Evolutionary conservation across 2,329 filamentous ascomycete species (phyloP).

Genomic region (Diaporthe destruens): DNA sequence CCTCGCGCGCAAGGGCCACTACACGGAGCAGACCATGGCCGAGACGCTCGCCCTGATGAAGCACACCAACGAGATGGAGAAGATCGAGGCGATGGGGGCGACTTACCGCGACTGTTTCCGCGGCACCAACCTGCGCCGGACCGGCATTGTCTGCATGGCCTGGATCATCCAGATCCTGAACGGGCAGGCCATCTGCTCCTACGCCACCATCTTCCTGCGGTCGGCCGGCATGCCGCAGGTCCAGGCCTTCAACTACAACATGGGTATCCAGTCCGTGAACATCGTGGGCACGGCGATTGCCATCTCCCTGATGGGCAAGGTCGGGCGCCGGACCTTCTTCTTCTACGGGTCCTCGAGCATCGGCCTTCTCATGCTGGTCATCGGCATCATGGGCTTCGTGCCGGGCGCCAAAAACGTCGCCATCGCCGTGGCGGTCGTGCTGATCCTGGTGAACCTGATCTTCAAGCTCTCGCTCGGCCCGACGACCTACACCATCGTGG

Average conservation of each 20-base stretch:
- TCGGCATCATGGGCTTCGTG: conserved; percentile 20
- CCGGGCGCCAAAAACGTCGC: conserved; percentile 44
- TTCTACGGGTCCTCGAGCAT: conserved; percentile 56
- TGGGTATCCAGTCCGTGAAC: conserved; percentile 64
- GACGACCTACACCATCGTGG: conserved; percentile 57
- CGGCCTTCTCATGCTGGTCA: conserved; percentile 52
- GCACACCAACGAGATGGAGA: conserved; percentile 65
- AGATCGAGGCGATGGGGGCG: conserved; percentile 56
- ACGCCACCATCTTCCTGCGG: conserved; percentile 60
- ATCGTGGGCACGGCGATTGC: conserved; percentile 64
- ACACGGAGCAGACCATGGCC: conserved; percentile 56
- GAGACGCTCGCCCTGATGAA: conserved; percentile 66
- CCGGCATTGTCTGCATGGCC: conserved; percentile 63
- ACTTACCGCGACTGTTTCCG: conserved; percentile 66
- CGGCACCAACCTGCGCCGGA: conserved; percentile 63
- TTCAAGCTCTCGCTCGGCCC: conserved; percentile 63
- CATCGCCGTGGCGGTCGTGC: conserved; percentile 57
- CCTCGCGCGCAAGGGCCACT: conserved; percentile 46
- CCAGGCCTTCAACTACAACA: conserved; percentile 59
- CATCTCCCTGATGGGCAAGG: conserved; percentile 61
- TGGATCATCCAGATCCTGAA: conserved; percentile 64
- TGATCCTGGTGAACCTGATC: conserved; percentile 58
- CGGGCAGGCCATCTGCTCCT: conserved; percentile 63
- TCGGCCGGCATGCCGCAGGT: conserved; percentile 60
- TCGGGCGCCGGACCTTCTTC: conserved; percentile 65